Conservation (phyloP, 345 rosid species). For the Raphanus sativus region DNA sequence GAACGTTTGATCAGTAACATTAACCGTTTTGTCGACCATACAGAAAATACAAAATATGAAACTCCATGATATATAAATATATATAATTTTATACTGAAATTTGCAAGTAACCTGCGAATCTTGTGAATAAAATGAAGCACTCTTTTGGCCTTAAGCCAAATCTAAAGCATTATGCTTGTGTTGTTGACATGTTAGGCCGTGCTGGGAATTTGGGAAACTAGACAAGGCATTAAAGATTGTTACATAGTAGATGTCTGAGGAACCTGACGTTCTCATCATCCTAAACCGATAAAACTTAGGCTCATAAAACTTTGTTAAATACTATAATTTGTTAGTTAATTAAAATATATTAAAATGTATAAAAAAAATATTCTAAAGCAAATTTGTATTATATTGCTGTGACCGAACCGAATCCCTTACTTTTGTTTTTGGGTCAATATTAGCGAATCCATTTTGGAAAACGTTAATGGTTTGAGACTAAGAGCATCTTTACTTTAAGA, state of each 20-base stretch:
- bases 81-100: too few relatives aligned
- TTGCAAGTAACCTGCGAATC: too few relatives aligned
- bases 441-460: not conserved
- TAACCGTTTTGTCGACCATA: too few relatives aligned
- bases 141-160: slow-evolving; percentile 43
- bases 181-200: slow-evolving; percentile 70
- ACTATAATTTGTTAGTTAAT: too few relatives aligned
- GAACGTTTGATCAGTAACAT: not conserved
- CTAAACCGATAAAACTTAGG: too few relatives aligned
- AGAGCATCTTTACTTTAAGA: not conserved
- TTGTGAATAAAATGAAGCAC: slow-evolving; percentile 36
- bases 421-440: not conserved
- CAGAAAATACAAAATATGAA: too few relatives aligned
- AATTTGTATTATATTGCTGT: too few relatives aligned
- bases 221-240: slow-evolving; percentile 48
- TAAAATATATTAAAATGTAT: too few relatives aligned
- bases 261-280: slow-evolving; percentile 42
- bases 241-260: slow-evolving; percentile 52
- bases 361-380: too few relatives aligned
- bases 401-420: not conserved
- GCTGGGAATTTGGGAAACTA: slow-evolving; percentile 59
- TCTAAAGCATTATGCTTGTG: slow-evolving; percentile 68
- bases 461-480: not conserved
- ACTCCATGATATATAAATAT: too few relatives aligned
- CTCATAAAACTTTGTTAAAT: too few relatives aligned